phyloP scores from a whole-genome alignment of 2,329 filamentous ascomycete species.

The Arthrobotrys iridis region DNA sequence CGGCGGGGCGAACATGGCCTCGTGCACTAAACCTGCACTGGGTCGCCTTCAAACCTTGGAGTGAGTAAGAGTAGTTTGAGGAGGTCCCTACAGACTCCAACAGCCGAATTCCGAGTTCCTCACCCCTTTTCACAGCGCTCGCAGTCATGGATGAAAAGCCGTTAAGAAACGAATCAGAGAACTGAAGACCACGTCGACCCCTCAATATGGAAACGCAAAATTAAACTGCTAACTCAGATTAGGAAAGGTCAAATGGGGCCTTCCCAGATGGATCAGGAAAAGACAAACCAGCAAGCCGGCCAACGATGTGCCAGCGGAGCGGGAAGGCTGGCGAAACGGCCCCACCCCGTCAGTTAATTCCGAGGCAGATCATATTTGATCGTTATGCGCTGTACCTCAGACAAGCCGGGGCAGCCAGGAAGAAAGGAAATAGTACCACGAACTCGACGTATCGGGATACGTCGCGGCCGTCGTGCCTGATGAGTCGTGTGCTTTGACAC shows the following conservation, averaged over 20 bases:
- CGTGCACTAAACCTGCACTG: not conserved
- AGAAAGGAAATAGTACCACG: not conserved
- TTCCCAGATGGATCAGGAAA: constrained; percentile 19
- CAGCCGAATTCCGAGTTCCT: constrained; percentile 38
- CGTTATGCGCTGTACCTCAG: constrained; percentile 36
- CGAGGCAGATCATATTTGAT: constrained; percentile 27
- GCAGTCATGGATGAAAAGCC: not conserved
- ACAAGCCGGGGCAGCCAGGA: not conserved
- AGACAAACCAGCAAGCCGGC: constrained; percentile 17
- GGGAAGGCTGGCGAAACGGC: constrained; percentile 36
- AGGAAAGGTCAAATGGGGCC: constrained; percentile 19
- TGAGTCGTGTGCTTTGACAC: constrained; percentile 34
- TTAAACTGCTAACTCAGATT: constrained; percentile 25
- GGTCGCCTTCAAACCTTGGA: not conserved
- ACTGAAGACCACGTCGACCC: constrained; percentile 41
- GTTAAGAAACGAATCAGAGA: constrained; percentile 27
- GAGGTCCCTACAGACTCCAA: not conserved
- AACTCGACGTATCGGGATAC: not conserved
- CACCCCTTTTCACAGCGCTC: constrained; percentile 12
- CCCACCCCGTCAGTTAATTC: constrained; percentile 36
- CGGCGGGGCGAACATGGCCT: constrained; percentile 24
- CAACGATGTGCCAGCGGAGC: constrained; percentile 27
- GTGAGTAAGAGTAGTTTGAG: not conserved
- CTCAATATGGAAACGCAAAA: constrained; percentile 45
- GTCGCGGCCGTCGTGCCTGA: constrained; percentile 29